These are phyloP conservation scores for Hypericum perforatum DNA, from an alignment of 345 rosid genomes.

Conservation along the genomic window DNA sequence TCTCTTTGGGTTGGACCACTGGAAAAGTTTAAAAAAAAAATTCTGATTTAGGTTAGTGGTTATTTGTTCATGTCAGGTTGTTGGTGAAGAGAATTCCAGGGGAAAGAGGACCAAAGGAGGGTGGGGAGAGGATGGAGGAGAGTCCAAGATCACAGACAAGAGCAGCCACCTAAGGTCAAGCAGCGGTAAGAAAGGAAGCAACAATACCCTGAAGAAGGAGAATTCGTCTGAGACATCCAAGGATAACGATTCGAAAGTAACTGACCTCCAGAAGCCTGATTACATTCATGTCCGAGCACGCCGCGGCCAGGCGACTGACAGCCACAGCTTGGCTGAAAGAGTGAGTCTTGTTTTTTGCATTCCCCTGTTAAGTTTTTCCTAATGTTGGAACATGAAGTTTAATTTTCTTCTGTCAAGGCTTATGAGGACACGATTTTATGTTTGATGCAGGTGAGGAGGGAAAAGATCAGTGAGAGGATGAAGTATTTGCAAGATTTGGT, in stretches of 20 bases:
- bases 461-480: constrained; percentile 80
- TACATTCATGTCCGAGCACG: constrained; percentile 96
- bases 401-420: too few species aligned
- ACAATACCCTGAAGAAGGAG: constrained; percentile 30
- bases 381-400: neutral
- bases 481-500: constrained; percentile 73
- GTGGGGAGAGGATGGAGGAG: too few species aligned
- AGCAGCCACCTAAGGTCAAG: constrained; percentile 17
- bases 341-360: constrained; percentile 31
- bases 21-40: too few species aligned
- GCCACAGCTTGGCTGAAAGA: constrained; percentile 96
- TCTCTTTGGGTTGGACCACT: too few species aligned
- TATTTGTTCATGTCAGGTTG: constrained; percentile 19
- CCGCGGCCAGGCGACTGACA: constrained; percentile 96
- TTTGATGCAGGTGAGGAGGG: constrained; percentile 63
- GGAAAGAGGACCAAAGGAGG: constrained; percentile 35
- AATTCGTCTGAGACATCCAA: constrained; percentile 40
- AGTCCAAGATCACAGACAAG: constrained; percentile 28
- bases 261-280: constrained; percentile 58
- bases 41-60: neutral
- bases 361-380: neutral
- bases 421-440: neutral
- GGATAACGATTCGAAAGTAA: constrained; percentile 48
- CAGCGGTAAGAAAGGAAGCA: constrained; percentile 11
- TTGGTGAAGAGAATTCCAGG: constrained; percentile 29